phyloP scores from a whole-genome alignment of 371 early-diverging fungal species.

The Rhizomucor pusillus region DNA sequence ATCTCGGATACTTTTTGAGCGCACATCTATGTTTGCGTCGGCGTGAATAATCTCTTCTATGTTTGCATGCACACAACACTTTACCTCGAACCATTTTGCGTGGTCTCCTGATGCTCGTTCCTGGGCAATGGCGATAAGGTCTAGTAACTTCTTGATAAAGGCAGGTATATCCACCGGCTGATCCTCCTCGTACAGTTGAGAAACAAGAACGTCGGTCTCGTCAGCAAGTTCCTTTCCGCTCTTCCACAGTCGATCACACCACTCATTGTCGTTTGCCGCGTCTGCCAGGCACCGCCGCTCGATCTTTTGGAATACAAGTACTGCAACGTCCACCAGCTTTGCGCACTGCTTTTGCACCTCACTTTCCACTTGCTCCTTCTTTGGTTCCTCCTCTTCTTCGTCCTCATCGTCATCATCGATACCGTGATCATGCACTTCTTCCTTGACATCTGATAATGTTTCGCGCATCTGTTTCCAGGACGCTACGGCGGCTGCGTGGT shows the following conservation, averaged over 20 bases:
- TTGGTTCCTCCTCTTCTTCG: conserved; percentile 20
- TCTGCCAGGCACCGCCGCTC: conserved; percentile 32
- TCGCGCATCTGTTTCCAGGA: conserved; percentile 21
- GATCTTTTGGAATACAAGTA: conserved; percentile 34
- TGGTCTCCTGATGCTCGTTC: conserved; percentile 32
- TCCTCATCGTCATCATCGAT: conserved; percentile 45
- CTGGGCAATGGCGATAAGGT: conserved; percentile 26
- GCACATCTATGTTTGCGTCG: conserved; percentile 10
- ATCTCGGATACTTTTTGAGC: conserved; percentile 5
- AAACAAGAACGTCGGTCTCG: conserved; percentile 39
- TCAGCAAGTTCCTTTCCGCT: conserved; percentile 25
- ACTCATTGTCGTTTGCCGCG: conserved; percentile 5
- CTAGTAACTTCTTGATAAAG: conserved; percentile 15
- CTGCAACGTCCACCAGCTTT: conserved; percentile 32
- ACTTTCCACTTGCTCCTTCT: conserved; percentile 8
- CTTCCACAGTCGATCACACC: conserved; percentile 25
- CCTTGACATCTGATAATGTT: conserved; percentile 32
- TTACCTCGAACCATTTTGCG: conserved; percentile 41
- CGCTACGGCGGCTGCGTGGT: conserved; percentile 27
- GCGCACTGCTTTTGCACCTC: conserved; percentile 31
- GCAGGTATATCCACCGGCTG: conserved; percentile 2
- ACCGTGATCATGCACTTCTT: conserved; percentile 34
- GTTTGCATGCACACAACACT: no score
- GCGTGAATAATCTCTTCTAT: conserved; percentile 6
- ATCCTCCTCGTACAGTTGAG: conserved; percentile 44